Percentiles rank a stretch among this genome's conserved stretches.
Evolutionary conservation across 768 basidiomycete species (phyloP).

Genomic region (Auriscalpium orientale): DNA sequence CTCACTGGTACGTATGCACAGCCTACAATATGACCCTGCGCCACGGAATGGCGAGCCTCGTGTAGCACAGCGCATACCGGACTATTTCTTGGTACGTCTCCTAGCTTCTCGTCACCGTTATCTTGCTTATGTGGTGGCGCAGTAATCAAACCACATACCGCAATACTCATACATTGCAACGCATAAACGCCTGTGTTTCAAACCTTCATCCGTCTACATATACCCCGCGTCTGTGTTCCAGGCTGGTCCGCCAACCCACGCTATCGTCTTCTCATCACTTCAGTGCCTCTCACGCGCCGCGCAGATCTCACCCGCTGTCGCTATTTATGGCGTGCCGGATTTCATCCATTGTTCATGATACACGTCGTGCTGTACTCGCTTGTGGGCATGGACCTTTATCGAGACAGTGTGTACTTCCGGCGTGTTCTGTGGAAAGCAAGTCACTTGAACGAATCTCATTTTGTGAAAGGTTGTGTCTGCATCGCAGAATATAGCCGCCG

Average conservation of each 20-base stretch:
- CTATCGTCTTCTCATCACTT: too few relatives aligned
- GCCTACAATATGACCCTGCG: constrained; percentile 99
- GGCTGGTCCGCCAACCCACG: too few relatives aligned
- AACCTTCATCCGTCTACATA: constrained; percentile 10
- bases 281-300: too few relatives aligned
- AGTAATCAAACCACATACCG: constrained; percentile 9
- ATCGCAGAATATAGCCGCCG: too few relatives aligned
- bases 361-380: constrained; percentile 18
- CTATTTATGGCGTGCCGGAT: neutral
- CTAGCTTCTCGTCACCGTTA: neutral
- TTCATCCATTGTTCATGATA: too few relatives aligned
- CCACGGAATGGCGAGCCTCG: constrained; percentile 97
- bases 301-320: neutral
- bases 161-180: constrained; percentile 13
- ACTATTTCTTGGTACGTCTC: constrained; percentile 79
- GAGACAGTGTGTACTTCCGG: too few relatives aligned
- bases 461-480: too few relatives aligned
- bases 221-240: constrained; percentile 3
- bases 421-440: too few relatives aligned
- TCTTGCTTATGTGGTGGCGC: neutral
- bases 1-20: constrained; percentile 24
- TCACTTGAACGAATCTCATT: too few relatives aligned
- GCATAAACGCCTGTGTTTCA: constrained; percentile 12
- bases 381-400: too few relatives aligned
- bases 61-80: constrained; percentile 90